Conservation (phyloP, 169 alveolate genomes). For the Cryptosporidium sp. region DNA sequence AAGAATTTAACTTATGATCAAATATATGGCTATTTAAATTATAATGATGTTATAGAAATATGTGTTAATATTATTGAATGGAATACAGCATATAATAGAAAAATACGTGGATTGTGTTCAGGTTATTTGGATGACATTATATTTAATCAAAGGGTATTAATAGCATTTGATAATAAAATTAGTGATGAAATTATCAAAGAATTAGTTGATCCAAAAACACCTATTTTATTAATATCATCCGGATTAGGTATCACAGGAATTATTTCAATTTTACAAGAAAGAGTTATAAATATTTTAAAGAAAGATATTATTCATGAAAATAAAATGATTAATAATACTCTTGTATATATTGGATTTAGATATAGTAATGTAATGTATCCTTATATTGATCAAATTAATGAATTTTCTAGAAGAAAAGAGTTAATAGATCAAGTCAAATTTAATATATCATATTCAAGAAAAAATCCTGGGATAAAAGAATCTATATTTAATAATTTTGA, state of each 20-base stretch:
- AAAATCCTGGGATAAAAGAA: constrained; percentile 27
- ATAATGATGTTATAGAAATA: constrained; percentile 11
- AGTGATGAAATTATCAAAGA: neutral
- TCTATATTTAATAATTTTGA: constrained; percentile 14
- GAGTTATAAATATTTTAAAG: constrained; percentile 11
- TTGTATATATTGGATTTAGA: constrained; percentile 57
- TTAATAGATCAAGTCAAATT: neutral
- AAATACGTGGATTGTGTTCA: constrained; percentile 61
- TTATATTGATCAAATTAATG: constrained; percentile 40
- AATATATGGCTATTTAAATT: neutral
- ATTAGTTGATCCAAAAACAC: constrained; percentile 42
- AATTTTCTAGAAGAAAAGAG: neutral
- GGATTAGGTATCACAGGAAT: constrained; percentile 72
- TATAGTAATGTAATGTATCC: constrained; percentile 56
- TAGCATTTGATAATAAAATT: constrained; percentile 42
- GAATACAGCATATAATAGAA: constrained; percentile 54
- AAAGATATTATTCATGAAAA: neutral
- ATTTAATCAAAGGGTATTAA: neutral
- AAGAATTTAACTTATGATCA: neutral
- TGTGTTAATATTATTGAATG: constrained; percentile 69
- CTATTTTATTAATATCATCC: constrained; percentile 35
- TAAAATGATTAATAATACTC: neutral
- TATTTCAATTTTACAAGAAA: constrained; percentile 63
- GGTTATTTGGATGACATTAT: constrained; percentile 8
- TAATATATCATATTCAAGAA: constrained; percentile 61